phyloP scores from a whole-genome alignment of 257 asterid genomes.

The Thymus mandschuricus region DNA sequence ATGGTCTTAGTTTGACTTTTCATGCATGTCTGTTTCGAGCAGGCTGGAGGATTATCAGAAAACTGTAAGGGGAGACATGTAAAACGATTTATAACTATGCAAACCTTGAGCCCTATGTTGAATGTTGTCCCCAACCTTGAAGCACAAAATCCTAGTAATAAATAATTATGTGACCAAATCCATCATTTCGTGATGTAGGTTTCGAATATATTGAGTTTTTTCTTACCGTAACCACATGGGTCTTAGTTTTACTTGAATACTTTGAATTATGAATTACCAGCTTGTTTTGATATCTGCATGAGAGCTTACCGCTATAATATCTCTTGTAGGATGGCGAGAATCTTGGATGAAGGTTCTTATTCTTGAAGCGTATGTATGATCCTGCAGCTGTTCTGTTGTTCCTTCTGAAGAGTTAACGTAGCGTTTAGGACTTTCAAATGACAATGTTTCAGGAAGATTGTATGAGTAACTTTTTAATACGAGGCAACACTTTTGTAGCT shows the following conservation, averaged over 20 bases:
- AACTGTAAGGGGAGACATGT: neutral
- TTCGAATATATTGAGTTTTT: conserved; percentile 11
- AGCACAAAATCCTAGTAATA: neutral
- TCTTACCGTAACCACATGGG: conserved; percentile 4
- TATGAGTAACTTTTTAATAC: conserved; percentile 29
- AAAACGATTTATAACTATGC: neutral
- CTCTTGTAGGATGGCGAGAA: conserved; percentile 48
- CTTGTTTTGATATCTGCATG: conserved; percentile 13
- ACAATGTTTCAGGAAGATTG: conserved; percentile 23
- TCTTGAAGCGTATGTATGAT: conserved; percentile 27
- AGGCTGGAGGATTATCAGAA: conserved; percentile 5
- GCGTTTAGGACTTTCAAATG: conserved; percentile 20
- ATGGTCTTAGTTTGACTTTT: neutral
- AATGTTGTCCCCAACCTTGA: neutral
- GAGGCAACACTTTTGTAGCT: conserved; percentile 21
- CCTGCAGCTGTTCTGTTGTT: conserved; percentile 16
- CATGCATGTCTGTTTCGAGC: neutral
- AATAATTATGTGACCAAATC: neutral
- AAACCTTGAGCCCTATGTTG: neutral
- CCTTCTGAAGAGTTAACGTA: conserved; percentile 26
- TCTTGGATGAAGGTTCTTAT: conserved; percentile 36
- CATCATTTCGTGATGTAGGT: neutral
- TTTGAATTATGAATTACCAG: neutral
- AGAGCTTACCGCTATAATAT: conserved; percentile 25
- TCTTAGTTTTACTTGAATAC: conserved; percentile 11